Percentiles rank a stretch among this genome's conserved stretches.
These are phyloP conservation scores for Penicillium fimorum DNA, from an alignment of 495 filamentous ascomycete genomes.

Conservation along the genomic window DNA sequence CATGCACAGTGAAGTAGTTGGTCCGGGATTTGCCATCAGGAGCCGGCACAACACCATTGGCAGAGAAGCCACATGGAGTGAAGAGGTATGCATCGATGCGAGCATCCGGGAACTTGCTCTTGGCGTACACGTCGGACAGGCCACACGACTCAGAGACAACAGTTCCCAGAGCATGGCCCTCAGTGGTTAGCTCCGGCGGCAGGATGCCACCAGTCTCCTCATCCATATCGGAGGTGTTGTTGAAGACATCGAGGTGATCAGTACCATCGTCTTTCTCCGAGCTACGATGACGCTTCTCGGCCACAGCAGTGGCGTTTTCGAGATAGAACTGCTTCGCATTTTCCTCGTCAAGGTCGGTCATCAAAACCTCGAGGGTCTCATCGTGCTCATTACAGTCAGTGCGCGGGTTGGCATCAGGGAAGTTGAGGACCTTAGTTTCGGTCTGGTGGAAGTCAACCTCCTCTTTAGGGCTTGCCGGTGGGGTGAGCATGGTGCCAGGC, in stretches of 20 bases:
- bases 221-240: constrained; percentile 69
- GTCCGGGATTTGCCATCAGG: constrained; percentile 62
- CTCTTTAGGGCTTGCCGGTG: constrained; percentile 71
- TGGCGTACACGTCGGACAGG: constrained; percentile 85
- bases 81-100: constrained; percentile 96
- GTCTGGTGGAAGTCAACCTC: constrained; percentile 54
- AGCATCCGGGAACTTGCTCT: constrained; percentile 83
- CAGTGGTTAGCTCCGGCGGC: constrained; percentile 76
- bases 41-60: constrained; percentile 92
- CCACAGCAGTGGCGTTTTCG: constrained; percentile 85
- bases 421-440: constrained; percentile 63
- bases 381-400: constrained; percentile 57
- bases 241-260: constrained; percentile 72
- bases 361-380: constrained; percentile 95
- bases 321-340: constrained; percentile 97
- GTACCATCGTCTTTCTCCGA: constrained; percentile 47
- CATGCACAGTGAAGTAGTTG: constrained; percentile 98
- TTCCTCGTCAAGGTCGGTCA: constrained; percentile 93
- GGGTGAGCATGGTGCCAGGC: constrained; percentile 76
- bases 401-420: constrained; percentile 38
- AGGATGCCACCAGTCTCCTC: constrained; percentile 55
- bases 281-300: constrained; percentile 69
- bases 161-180: constrained; percentile 91
- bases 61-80: constrained; percentile 95
- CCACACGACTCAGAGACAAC: constrained; percentile 91